Base-by-base conservation (phyloP, 345 rosid genomes). In the Citrus cavaleriei region DNA sequence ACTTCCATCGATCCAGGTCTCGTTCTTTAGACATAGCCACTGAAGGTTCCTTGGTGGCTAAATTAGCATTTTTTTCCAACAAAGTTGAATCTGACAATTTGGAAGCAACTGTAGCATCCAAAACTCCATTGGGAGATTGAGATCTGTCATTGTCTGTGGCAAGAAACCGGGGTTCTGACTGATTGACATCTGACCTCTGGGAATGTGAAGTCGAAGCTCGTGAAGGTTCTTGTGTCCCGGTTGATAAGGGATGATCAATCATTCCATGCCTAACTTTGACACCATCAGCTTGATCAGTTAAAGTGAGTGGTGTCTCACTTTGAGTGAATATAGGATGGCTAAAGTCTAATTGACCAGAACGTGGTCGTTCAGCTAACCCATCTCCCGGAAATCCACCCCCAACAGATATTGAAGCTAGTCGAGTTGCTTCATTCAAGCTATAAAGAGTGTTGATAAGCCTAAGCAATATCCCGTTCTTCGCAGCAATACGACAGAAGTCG, bases 401-500 rank as follows among this genome's bases (percentile, higher is more conserved):
- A 73, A 88, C 89, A 65, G 98, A 89, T 51, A 89, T 79, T 79
- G 94, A 86, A 77, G 93, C 94, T 77, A 94, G 86, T 78, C 91
- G 89, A 78, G 98, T 89, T 79, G 99, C 95, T 86, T 96, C 99
- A 84, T 93, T 96, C 86, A 96, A 86, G 90, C 99, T 96, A 81
- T 96, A 86, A 60, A 96, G 98, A 59, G 99, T 94, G 83, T 96
- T 96, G 82, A 93, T 91, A 61, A 96, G 92, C 89, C 99, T 89
- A 63, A 83, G 84, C 70, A 96, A 83, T 82, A 93, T 93, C 70
- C 98, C 97, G 84, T 91, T 91, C 84, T 94, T 96, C 27, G 99
- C 98, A 81, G 98, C 99, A 66, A 96, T 91, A 37, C 91, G 91
- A 79, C 99, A 96, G 74, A 96, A 96, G 85, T 94, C 98, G 49